Conservation (phyloP, 345 rosid species). For the Melaleuca alternifolia region DNA sequence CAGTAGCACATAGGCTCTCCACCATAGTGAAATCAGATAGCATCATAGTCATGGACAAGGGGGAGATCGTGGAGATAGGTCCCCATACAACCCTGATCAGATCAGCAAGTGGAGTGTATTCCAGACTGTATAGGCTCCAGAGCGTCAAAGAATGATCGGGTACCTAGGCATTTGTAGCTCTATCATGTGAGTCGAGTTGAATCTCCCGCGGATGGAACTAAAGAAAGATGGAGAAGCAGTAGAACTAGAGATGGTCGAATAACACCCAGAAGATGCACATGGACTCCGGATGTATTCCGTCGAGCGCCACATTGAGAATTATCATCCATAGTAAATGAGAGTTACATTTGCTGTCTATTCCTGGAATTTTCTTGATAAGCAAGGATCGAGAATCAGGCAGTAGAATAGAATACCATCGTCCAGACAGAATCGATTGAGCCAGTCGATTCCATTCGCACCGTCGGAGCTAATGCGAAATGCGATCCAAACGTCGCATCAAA, state of each 20-base stretch:
- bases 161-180: neutral
- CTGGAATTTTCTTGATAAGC: neutral
- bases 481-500: neutral
- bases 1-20: conserved; percentile 77
- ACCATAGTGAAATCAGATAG: conserved; percentile 55
- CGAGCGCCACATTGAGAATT: neutral
- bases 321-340: neutral
- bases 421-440: neutral
- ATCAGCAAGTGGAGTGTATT: conserved; percentile 49
- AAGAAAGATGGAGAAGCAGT: neutral
- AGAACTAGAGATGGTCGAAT: neutral
- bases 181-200: neutral
- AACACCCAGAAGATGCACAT: neutral
- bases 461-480: neutral
- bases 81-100: conserved; percentile 42
- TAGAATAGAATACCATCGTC: too few relatives aligned
- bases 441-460: neutral
- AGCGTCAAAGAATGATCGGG: neutral
- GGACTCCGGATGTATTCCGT: neutral
- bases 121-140: conserved; percentile 51
- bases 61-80: conserved; percentile 64
- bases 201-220: neutral
- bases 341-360: neutral
- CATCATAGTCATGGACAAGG: conserved; percentile 65
- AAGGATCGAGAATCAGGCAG: neutral